Base-by-base conservation (phyloP, 2,329 filamentous ascomycete genomes). In the Fusarium domesticum region DNA sequence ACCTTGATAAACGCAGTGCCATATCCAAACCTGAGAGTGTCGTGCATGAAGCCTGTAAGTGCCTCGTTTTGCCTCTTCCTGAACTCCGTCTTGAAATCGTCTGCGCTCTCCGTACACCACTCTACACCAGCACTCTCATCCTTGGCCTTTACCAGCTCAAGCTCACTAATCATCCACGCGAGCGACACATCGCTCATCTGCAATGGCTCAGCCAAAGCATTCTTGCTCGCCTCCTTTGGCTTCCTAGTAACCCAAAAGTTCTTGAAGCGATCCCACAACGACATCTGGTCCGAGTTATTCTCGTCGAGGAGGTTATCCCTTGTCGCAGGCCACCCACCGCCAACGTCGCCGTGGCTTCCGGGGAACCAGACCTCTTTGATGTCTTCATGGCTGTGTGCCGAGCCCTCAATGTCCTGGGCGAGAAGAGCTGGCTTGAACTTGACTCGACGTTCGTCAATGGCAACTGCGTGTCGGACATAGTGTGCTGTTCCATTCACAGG, bases 351-450 rank as follows among this genome's bases (percentile, higher is more conserved):
- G 43, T 80, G 77, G 42, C 72, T 72, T 1, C 77, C 77, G 0
- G 76, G 70, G 48, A 80, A 80, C 74, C 76, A 80, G 35, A 79
- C 73, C 48, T 80, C 76, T 37, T 61, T 60, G 45, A 76, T 64
- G 40, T 74, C 69, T 20, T 74, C 70, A 2, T 61, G 47, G 1
- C 56, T 42, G 14, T 60, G 45, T 2, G 60, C 35, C 2, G 48
- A 46, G 4, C 60, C 57, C 35, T 48, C 45, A 16, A 66, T 64
- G 25, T 74, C 70, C 42, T 72, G 70, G 0, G 66, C 63, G 4
- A 77, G 63, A 1, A 78, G 64, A 0, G 73, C 74, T 0, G 74
- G 67, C 55, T 76, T 77, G 66, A 79, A 80, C 57, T 80, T 79
- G 45, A 76, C 70, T 6, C 76, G 72, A 1, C 75, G 68, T 55